These are phyloP conservation scores for Nannizziopsis arthrosporioides DNA, from an alignment of 2,329 filamentous ascomycete species.

Conservation along the genomic window DNA sequence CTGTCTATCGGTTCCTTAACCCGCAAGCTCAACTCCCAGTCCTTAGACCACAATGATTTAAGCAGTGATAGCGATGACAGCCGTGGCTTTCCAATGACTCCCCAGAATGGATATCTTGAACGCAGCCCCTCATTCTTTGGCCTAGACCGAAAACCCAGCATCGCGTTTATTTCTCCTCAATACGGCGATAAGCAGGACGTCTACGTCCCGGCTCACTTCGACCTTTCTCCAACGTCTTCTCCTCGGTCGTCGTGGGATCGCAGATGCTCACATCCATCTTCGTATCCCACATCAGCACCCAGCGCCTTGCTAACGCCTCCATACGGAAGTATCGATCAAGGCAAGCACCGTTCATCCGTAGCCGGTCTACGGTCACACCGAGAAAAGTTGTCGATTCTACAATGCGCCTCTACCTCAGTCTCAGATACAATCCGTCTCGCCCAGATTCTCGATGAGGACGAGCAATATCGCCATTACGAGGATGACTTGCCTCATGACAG, in stretches of 20 bases:
- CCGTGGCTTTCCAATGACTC: conserved; percentile 18
- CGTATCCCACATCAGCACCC: background rate
- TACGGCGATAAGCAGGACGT: conserved; percentile 1
- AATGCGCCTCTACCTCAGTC: conserved; percentile 26
- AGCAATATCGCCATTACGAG: conserved; percentile 3
- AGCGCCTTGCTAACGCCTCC: background rate
- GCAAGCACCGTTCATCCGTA: conserved; percentile 1
- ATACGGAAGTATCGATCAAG: conserved; percentile 3
- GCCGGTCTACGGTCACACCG: conserved; percentile 26
- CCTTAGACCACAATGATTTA: conserved; percentile 21
- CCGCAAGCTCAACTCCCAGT: conserved; percentile 32
- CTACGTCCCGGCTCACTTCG: background rate
- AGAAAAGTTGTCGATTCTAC: conserved; percentile 31
- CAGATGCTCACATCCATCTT: conserved; percentile 6
- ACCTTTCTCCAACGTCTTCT: conserved; percentile 8
- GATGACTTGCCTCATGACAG: conserved; percentile 12
- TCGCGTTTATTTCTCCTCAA: conserved; percentile 7
- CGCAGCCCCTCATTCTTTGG: conserved; percentile 11
- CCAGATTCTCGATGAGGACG: conserved; percentile 22
- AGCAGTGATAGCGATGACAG: conserved; percentile 14
- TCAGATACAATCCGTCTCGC: conserved; percentile 30
- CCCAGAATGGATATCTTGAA: conserved; percentile 13
- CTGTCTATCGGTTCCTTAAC: conserved; percentile 33
- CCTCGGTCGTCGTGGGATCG: conserved; percentile 6
- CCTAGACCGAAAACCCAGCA: background rate